A percentile compares a stretch with the other conserved stretches of the same genome.
phyloP scores from a whole-genome alignment of 2,329 filamentous ascomycete genomes.

The Xylariales sp. region DNA sequence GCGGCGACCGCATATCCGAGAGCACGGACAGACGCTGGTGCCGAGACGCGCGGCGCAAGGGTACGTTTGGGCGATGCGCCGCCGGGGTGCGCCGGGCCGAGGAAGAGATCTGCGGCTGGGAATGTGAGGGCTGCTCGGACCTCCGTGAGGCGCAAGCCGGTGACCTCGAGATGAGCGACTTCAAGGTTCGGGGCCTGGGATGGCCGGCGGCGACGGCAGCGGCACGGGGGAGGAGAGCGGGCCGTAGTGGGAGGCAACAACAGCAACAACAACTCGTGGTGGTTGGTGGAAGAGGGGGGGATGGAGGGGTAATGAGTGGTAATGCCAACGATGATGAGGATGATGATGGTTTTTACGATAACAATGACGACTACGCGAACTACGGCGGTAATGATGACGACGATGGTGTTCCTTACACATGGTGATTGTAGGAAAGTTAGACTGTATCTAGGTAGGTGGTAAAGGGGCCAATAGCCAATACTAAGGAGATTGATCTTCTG shows the following conservation, averaged over 20 bases:
- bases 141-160: conserved; percentile 9
- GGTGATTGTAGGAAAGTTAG: not conserved
- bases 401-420: conserved; percentile 3
- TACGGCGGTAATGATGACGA: conserved; percentile 4
- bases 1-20: conserved; percentile 10
- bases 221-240: too few relatives aligned
- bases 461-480: too few relatives aligned
- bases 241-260: too few relatives aligned
- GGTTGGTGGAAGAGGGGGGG: too few relatives aligned
- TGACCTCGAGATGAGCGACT: conserved; percentile 11
- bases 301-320: too few relatives aligned
- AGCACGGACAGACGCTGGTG: conserved; percentile 12
- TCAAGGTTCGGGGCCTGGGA: conserved; percentile 10
- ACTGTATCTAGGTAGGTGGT: too few relatives aligned
- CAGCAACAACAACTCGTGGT: too few relatives aligned
- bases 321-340: too few relatives aligned
- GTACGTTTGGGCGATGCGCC: conserved; percentile 11
- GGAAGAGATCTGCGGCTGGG: conserved; percentile 13
- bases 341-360: conserved; percentile 7
- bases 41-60: conserved; percentile 8
- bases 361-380: conserved; percentile 3
- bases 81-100: conserved; percentile 9
- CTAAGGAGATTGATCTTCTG: too few relatives aligned
- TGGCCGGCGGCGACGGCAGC: conserved; percentile 13
- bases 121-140: conserved; percentile 11